Evolutionary conservation across 495 filamentous ascomycete genomes (phyloP).

Genomic region (Aspergillus egyptiacus): DNA sequence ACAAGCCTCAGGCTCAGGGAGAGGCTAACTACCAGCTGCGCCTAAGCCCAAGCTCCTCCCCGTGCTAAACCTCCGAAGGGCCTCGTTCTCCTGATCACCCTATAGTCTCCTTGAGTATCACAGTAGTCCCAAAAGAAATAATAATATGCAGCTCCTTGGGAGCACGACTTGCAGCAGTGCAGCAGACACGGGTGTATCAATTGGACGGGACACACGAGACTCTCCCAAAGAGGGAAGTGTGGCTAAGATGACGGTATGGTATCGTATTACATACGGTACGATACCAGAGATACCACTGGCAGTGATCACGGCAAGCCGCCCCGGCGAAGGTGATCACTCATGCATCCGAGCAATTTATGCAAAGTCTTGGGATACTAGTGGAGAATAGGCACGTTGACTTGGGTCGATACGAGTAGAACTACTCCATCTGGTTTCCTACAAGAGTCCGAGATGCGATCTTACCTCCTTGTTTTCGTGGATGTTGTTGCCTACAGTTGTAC

Average conservation of each 20-base stretch:
- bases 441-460: too few relatives aligned
- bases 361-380: too few relatives aligned
- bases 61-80: neutral
- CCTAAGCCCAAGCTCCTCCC: neutral
- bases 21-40: too few relatives aligned
- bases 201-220: conserved; percentile 18
- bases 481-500: neutral
- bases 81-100: neutral
- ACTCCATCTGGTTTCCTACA: too few relatives aligned
- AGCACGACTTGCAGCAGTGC: neutral
- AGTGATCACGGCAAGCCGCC: conserved; percentile 19
- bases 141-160: neutral
- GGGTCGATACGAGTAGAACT: too few relatives aligned
- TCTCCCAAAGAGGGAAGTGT: neutral
- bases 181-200: neutral
- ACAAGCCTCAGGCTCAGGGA: too few relatives aligned
- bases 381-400: too few relatives aligned
- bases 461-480: too few relatives aligned
- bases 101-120: conserved; percentile 2
- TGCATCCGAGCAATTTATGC: conserved; percentile 12
- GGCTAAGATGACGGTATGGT: conserved; percentile 6
- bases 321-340: conserved; percentile 12
- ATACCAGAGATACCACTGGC: neutral
- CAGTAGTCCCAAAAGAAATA: neutral
- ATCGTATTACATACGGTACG: conserved; percentile 10